Evolutionary conservation across 2,329 filamentous ascomycete species (phyloP), one percentile per base, ranked within the genome.

Genomic region (Phyllosticta capitalensis): DNA sequence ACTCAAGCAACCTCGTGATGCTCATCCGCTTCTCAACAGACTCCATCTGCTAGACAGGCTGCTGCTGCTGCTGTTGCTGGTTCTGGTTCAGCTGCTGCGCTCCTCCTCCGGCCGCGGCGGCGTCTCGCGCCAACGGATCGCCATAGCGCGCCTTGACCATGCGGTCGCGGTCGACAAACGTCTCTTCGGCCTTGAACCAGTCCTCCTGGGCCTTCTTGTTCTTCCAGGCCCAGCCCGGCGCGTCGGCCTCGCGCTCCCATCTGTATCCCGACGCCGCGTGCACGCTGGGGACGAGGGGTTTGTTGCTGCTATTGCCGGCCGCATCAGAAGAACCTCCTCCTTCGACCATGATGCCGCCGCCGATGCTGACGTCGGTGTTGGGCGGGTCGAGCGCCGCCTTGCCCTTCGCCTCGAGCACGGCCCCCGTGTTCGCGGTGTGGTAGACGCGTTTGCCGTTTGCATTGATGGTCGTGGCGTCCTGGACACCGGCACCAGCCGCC

Each of bases 141-240:
- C 58, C 58, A 56, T 60, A 60, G 22, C 54, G 19, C 9, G 9
- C 50, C 64, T 65, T 69, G 45, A 73, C 72, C 66, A 72, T 70
- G 5, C 52, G 58, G 2, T 64, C 65, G 60, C 68, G 68, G 22
- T 73, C 71, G 7, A 73, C 65, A 45, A 75, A 70, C 38, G 54
- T 57, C 30, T 74, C 72, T 63, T 68, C 53, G 12, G 71, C 68
- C 63, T 71, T 67, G 12, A 59, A 60, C 62, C 70, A 67, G 12
- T 75, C 72, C 56, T 75, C 72, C 55, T 65, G 63, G 19, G 70
- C 70, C 55, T 71, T 66, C 28, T 65, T 66, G 55, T 70, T 73
- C 68, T 66, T 69, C 72, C 72, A 75, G 58, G 69, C 68, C 48
- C 63, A 73, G 1, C 72, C 72, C 2, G 72, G 72, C 63, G 69